Conservation (phyloP, 768 basidiomycete species). For the Lactifluus echinatus region DNA sequence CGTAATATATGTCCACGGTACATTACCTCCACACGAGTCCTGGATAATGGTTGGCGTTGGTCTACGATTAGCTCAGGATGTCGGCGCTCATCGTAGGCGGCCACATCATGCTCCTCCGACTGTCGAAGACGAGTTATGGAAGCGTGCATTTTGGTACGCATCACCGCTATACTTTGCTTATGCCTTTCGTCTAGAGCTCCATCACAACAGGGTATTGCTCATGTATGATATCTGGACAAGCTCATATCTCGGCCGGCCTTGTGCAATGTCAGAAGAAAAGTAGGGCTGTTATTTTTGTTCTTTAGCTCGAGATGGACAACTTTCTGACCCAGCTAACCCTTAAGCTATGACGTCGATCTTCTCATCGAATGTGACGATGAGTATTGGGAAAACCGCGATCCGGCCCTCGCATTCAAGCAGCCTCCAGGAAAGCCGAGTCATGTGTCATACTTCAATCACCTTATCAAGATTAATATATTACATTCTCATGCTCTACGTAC, state of each 20-base stretch:
- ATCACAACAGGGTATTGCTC: constrained; percentile 37
- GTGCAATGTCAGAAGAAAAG: constrained; percentile 69
- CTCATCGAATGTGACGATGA: constrained; percentile 20
- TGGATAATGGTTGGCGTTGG: constrained; percentile 56
- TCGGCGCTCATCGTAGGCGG: constrained; percentile 57
- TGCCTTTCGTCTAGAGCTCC: background rate
- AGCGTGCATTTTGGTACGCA: constrained; percentile 55
- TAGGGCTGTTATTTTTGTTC: constrained; percentile 19
- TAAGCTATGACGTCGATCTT: constrained; percentile 21
- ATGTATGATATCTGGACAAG: constrained; percentile 39
- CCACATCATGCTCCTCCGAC: constrained; percentile 34
- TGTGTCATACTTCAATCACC: constrained; percentile 45
- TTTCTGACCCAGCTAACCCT: constrained; percentile 19
- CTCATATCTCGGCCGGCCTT: constrained; percentile 52
- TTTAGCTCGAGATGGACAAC: background rate
- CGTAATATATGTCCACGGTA: constrained; percentile 33
- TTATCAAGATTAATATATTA: constrained; percentile 53
- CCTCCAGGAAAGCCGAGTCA: constrained; percentile 48
- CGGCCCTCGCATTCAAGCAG: constrained; percentile 43
- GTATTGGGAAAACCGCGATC: constrained; percentile 17
- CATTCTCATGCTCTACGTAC: constrained; percentile 55
- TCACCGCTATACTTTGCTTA: background rate
- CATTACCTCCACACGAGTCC: constrained; percentile 39
- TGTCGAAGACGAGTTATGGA: constrained; percentile 65
- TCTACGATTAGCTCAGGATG: constrained; percentile 64